These are phyloP conservation scores for Knufia petricola DNA, from an alignment of 2,329 filamentous ascomycete genomes.

Conservation along the genomic window DNA sequence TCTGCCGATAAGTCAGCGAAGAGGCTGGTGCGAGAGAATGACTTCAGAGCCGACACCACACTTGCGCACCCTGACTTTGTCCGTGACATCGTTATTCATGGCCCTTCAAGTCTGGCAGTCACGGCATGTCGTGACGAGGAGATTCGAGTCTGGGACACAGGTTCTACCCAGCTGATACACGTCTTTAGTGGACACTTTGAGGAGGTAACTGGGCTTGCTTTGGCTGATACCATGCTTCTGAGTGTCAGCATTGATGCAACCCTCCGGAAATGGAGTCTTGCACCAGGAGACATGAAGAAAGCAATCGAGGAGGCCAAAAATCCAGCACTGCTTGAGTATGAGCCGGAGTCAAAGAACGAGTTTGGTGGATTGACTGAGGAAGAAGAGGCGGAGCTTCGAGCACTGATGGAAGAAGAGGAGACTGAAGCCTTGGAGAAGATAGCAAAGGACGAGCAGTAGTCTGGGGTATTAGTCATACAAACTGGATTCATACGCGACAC, in stretches of 20 bases:
- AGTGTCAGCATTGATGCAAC: conserved; percentile 89
- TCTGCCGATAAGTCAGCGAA: conserved; percentile 84
- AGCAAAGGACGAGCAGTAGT: conserved; percentile 19
- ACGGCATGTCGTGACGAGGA: conserved; percentile 89
- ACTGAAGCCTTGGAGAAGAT: conserved; percentile 19
- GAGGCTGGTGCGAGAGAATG: conserved; percentile 59
- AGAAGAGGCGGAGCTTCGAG: conserved; percentile 86
- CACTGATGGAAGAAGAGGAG: conserved; percentile 72
- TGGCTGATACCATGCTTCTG: conserved; percentile 50
- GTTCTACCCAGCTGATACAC: conserved; percentile 62
- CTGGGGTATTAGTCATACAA: neutral
- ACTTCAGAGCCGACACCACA: conserved; percentile 61
- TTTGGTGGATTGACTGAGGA: conserved; percentile 61
- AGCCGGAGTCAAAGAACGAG: conserved; percentile 36
- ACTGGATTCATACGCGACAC: neutral
- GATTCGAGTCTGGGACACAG: conserved; percentile 76
- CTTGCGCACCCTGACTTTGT: conserved; percentile 85
- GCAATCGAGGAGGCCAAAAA: conserved; percentile 42
- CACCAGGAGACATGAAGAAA: conserved; percentile 49
- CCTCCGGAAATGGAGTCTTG: conserved; percentile 71
- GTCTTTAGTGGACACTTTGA: conserved; percentile 79
- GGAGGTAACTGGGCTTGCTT: conserved; percentile 72
- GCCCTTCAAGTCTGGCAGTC: conserved; percentile 64
- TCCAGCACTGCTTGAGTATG: conserved; percentile 37
- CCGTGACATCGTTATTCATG: conserved; percentile 62